A percentile compares a stretch with the other conserved stretches of the same genome.
phyloP scores from a whole-genome alignment of 2,329 filamentous ascomycete species.

The Nannizziopsis barbatae region DNA sequence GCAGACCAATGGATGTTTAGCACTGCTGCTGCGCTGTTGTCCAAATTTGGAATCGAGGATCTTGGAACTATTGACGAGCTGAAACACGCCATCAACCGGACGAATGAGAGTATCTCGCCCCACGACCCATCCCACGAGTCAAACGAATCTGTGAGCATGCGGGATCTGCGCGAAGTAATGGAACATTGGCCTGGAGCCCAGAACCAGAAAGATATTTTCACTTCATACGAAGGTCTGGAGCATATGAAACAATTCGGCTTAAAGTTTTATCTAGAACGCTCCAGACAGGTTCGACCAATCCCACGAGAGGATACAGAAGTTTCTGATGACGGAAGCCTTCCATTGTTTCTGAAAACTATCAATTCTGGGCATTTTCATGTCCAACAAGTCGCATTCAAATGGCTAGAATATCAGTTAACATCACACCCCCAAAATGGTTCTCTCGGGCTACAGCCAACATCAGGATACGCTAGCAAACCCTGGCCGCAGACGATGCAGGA shows the following conservation, averaged over 20 bases:
- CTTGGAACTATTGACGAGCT: constrained; percentile 35
- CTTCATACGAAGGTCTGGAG: constrained; percentile 39
- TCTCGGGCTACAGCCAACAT: constrained; percentile 17
- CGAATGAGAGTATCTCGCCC: constrained; percentile 16
- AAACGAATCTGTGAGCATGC: constrained; percentile 6
- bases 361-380: constrained; percentile 40
- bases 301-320: constrained; percentile 31
- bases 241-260: constrained; percentile 40
- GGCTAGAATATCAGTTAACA: constrained; percentile 43
- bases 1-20: constrained; percentile 50
- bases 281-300: constrained; percentile 37
- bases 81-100: constrained; percentile 22
- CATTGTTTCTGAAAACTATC: constrained; percentile 34
- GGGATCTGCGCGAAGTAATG: constrained; percentile 31
- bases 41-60: constrained; percentile 40
- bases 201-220: constrained; percentile 40
- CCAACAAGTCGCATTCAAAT: constrained; percentile 44
- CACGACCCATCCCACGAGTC: constrained; percentile 10
- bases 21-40: constrained; percentile 42
- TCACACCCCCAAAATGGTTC: constrained; percentile 24
- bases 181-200: constrained; percentile 36
- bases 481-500: constrained; percentile 49
- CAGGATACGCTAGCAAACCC: constrained; percentile 42
- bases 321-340: constrained; percentile 28
- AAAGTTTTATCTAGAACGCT: constrained; percentile 47